Percentiles rank a stretch among this genome's conserved stretches.
Evolutionary conservation across 345 rosid species (phyloP).

Genomic region (Hibiscus syriacus): DNA sequence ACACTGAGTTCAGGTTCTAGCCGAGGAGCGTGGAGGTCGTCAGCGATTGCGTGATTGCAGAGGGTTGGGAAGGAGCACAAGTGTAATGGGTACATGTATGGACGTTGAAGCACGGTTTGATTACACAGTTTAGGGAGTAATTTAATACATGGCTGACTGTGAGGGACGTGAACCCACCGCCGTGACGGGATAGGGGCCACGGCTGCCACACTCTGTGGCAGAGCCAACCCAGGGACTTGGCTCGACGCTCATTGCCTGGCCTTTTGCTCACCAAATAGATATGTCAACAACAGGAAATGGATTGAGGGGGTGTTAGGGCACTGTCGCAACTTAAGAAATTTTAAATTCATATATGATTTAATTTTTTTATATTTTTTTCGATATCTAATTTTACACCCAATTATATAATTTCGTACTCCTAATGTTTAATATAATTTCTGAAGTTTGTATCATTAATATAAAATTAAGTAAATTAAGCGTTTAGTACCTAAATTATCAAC

Average conservation of each 20-base stretch:
- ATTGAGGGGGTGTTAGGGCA: too few species aligned
- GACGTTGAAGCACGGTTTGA: slow-evolving; percentile 52
- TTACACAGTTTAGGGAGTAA: slow-evolving; percentile 72
- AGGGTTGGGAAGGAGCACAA: slow-evolving; percentile 81
- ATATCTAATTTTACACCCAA: too few species aligned
- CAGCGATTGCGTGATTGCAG: slow-evolving; percentile 58
- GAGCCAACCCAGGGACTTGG: slow-evolving; percentile 58
- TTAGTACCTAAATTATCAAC: too few species aligned
- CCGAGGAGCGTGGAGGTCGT: slow-evolving; percentile 55
- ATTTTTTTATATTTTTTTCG: too few species aligned
- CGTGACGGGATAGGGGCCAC: slow-evolving; percentile 27
- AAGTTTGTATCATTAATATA: too few species aligned
- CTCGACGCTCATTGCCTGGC: slow-evolving; percentile 57
- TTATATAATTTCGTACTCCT: too few species aligned
- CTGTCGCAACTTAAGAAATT: too few species aligned
- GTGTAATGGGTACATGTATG: slow-evolving; percentile 91
- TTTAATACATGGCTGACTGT: slow-evolving; percentile 83
- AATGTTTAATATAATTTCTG: too few species aligned
- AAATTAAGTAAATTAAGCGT: too few species aligned
- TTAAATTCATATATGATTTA: too few species aligned
- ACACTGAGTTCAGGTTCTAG: slow-evolving; percentile 42
- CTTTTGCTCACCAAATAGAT: slow-evolving; percentile 46
- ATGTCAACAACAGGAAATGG: too few species aligned
- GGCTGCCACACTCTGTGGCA: slow-evolving; percentile 53
- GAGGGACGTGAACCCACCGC: slow-evolving; percentile 37